These are phyloP conservation scores for Apophysomyces trapeziformis DNA, from an alignment of 371 early-diverging fungal species.

Conservation along the genomic window DNA sequence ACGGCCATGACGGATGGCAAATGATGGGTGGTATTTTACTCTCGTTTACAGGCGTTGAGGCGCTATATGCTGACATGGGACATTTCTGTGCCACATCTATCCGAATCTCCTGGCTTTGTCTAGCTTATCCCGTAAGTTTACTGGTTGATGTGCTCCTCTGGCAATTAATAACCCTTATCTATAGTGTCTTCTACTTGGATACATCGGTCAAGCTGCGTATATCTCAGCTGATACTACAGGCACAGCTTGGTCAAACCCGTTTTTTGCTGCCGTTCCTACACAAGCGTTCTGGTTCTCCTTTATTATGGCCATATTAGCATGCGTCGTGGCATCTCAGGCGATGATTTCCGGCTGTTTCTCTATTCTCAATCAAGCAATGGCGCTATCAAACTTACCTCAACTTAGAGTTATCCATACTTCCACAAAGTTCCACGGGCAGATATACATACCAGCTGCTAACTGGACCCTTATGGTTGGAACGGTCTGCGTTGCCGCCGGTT, in stretches of 20 bases:
- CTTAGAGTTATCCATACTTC: constrained; percentile 53
- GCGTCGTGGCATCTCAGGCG: constrained; percentile 66
- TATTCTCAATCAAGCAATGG: constrained; percentile 61
- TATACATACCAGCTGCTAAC: constrained; percentile 61
- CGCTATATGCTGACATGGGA: constrained; percentile 59
- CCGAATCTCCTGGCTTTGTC: constrained; percentile 39
- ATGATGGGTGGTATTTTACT: constrained; percentile 48
- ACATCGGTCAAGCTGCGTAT: constrained; percentile 54
- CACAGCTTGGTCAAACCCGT: constrained; percentile 22
- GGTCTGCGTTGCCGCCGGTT: constrained; percentile 44
- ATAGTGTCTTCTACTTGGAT: constrained; percentile 30
- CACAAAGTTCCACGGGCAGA: constrained; percentile 39
- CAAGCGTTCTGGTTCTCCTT: constrained; percentile 37
- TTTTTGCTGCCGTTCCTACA: constrained; percentile 25
- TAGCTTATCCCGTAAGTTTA: constrained; percentile 31
- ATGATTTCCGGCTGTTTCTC: constrained; percentile 61
- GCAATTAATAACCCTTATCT: not conserved
- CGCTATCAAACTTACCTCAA: constrained; percentile 56
- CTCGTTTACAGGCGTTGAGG: constrained; percentile 57
- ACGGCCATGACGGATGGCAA: constrained; percentile 26
- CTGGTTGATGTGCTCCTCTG: not conserved
- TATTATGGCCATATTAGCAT: constrained; percentile 53
- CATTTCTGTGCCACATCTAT: constrained; percentile 50
- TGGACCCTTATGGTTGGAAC: constrained; percentile 48
- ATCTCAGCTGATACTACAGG: constrained; percentile 32